Conservation (phyloP, 495 filamentous ascomycete species). For the Hypoxylon fragiforme region DNA sequence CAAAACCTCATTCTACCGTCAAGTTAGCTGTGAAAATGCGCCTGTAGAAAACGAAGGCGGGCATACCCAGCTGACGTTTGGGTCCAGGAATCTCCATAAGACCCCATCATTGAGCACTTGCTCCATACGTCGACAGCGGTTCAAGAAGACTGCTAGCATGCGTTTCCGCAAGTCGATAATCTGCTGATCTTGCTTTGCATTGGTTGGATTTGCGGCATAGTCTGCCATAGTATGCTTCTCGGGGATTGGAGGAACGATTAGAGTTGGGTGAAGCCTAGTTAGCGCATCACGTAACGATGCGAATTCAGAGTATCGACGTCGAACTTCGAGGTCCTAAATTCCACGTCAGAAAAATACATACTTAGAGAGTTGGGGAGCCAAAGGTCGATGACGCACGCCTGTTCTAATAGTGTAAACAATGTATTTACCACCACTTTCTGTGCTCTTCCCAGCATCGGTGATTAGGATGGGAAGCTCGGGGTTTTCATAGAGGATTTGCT, state of each 20-base stretch:
- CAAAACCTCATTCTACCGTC: slow-evolving; percentile 80
- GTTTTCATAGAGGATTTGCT: slow-evolving; percentile 95
- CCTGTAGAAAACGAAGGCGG: neutral
- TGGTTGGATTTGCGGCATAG: slow-evolving; percentile 95
- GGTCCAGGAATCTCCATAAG: slow-evolving; percentile 96
- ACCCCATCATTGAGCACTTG: slow-evolving; percentile 92
- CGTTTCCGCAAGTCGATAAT: slow-evolving; percentile 96
- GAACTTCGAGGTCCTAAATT: slow-evolving; percentile 85
- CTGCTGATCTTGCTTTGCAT: slow-evolving; percentile 92
- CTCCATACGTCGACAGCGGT: slow-evolving; percentile 89
- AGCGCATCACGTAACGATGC: slow-evolving; percentile 88
- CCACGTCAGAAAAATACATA: no score
- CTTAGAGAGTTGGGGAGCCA: slow-evolving; percentile 27
- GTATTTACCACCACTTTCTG: slow-evolving; percentile 82
- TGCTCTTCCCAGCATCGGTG: slow-evolving; percentile 91
- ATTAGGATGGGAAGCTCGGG: slow-evolving; percentile 87
- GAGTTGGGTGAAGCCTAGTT: slow-evolving; percentile 86
- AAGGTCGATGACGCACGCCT: slow-evolving; percentile 62
- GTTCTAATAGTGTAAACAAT: slow-evolving; percentile 98
- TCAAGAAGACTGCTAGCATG: slow-evolving; percentile 93
- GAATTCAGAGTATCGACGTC: slow-evolving; percentile 95
- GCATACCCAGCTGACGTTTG: slow-evolving; percentile 96
- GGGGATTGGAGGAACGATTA: slow-evolving; percentile 94
- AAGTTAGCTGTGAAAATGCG: slow-evolving; percentile 37
- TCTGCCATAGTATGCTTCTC: slow-evolving; percentile 99